A percentile compares a stretch with the other conserved stretches of the same genome.
Conservation (phyloP, 2,329 filamentous ascomycete genomes). For the Lachnellula subtilissima region DNA sequence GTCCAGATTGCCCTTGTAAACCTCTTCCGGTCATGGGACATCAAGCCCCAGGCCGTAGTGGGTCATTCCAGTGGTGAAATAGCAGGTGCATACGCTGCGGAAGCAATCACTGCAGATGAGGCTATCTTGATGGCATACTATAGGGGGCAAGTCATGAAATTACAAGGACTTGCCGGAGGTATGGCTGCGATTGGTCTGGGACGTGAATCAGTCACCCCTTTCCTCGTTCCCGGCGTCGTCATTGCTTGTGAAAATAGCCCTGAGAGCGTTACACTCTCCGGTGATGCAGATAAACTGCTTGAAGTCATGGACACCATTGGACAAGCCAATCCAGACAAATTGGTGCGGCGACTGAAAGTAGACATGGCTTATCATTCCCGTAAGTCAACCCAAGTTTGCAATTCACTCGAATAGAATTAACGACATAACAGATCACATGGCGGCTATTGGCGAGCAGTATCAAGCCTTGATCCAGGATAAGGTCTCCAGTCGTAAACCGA, state of each 20-base stretch:
- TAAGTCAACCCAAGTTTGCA: conserved; percentile 18
- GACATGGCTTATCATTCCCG: conserved; percentile 29
- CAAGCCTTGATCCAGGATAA: background rate
- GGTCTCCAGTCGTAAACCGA: background rate
- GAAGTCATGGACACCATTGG: conserved; percentile 8
- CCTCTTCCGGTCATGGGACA: conserved; percentile 17
- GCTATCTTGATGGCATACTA: conserved; percentile 19
- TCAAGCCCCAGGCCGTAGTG: conserved; percentile 31
- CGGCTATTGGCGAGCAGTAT: conserved; percentile 19
- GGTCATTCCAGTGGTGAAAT: conserved; percentile 40
- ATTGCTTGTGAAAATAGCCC: conserved; percentile 32
- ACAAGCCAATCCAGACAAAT: conserved; percentile 19
- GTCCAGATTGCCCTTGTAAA: conserved; percentile 21
- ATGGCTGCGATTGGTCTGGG: conserved; percentile 45
- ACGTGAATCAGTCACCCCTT: conserved; percentile 19
- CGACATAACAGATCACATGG: conserved; percentile 29
- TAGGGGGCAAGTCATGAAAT: conserved; percentile 3
- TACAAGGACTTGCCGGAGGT: conserved; percentile 29
- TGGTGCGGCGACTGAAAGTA: conserved; percentile 20
- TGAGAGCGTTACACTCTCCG: conserved; percentile 22
- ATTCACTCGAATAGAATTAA: background rate
- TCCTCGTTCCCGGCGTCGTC: conserved; percentile 13
- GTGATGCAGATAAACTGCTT: conserved; percentile 14
- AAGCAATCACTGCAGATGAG: conserved; percentile 23
- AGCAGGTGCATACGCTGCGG: conserved; percentile 36